Evolutionary conservation across 2,329 filamentous ascomycete species (phyloP), one percentile per base, ranked within the genome.

Genomic region (Chalara sp.): DNA sequence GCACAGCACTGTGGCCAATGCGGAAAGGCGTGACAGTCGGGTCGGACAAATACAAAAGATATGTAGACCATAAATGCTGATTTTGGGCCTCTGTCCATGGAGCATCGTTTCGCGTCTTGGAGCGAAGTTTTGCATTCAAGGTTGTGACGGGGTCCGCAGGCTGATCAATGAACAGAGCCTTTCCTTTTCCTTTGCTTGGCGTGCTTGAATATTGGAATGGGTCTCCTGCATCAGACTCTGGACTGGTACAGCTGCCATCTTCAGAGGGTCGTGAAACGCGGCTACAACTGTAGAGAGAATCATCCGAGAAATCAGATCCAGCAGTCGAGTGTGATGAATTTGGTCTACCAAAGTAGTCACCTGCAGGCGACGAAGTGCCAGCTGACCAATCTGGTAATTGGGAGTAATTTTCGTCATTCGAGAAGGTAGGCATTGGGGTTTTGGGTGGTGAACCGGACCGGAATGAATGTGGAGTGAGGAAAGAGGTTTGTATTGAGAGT

Each of bases 11-110:
- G 60, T 81, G 82, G 53, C 80, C 77, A 50, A 83, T 73, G 47
- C 79, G 76, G 54, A 86, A 80, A 0, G 83, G 83, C 1, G 83
- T 86, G 3, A 85, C 80, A 46, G 79, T 81, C 44, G 83, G 81
- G 58, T 86, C 83, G 62, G 83, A 79, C 40, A 86, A 68, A 58
- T 86, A 86, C 48, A 82, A 69, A 52, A 78, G 68, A 61, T 84
- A 86, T 1, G 79, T 83, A 5, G 78, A 74, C 83, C 83, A 86
- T 7, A 86, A 67, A 58, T 86, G 83, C 10, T 77, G 70, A 66
- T 73, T 81, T 80, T 86, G 84, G 13, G 79, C 74, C 54, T 76
- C 78, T 5, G 81, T 84, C 83, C 83, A 86, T 0, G 74, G 75
- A 1, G 78, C 77, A 62, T 76, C 55, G 8, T 57, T 63, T 39